Percentiles rank a stretch among this genome's conserved stretches.
Conservation (phyloP, 2,329 filamentous ascomycete species). For the Calonectria hawksworthii region DNA sequence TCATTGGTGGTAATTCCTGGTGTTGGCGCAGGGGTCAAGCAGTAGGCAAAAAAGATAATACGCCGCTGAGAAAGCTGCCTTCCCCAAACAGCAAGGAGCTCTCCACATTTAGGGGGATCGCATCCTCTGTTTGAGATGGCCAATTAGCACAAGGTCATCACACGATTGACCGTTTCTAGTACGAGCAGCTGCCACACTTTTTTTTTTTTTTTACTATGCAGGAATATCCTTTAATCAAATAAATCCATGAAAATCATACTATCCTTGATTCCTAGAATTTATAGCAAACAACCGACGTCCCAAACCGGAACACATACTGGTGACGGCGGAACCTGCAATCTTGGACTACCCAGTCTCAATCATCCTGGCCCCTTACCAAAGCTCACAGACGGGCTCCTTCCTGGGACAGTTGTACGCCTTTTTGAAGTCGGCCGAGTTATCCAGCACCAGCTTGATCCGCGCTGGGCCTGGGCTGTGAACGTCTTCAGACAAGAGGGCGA, state of each 20-base stretch:
- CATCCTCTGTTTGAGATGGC: neutral
- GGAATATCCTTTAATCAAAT: slow-evolving; percentile 1
- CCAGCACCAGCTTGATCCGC: slow-evolving; percentile 73
- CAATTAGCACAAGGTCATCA: neutral
- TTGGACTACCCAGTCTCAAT: neutral
- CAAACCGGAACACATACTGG: neutral
- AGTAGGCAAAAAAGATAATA: neutral
- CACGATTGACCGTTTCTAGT: neutral
- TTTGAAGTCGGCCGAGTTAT: slow-evolving; percentile 76
- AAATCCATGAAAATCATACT: neutral
- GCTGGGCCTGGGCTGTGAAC: slow-evolving; percentile 75
- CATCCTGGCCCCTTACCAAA: slow-evolving; percentile 66
- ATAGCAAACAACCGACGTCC: neutral
- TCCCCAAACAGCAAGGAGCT: neutral
- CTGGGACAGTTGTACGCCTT: slow-evolving; percentile 76
- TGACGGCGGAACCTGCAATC: neutral
- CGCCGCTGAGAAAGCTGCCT: neutral
- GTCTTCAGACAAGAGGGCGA: slow-evolving; percentile 72
- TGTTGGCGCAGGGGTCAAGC: neutral
- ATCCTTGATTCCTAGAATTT: neutral
- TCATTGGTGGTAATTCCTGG: neutral
- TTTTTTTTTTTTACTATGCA: neutral
- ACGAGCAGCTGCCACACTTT: neutral
- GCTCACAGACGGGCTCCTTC: slow-evolving; percentile 77
- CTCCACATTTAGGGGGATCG: neutral